phyloP scores from a whole-genome alignment of 257 asterid species.

The Solanum peruvianum region DNA sequence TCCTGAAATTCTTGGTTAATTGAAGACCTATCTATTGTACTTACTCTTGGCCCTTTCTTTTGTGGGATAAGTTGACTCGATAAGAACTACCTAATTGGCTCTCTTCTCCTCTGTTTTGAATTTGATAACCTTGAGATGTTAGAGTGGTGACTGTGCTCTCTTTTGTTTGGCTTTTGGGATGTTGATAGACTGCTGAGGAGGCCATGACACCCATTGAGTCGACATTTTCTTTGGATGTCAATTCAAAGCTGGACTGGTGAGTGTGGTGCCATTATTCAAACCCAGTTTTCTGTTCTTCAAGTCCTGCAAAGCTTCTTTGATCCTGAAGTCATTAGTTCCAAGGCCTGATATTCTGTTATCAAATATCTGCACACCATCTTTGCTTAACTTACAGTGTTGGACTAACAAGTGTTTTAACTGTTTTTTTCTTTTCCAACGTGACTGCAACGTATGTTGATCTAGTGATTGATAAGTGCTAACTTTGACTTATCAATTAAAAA shows the following conservation, averaged over 20 bases:
- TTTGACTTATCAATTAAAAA: background rate
- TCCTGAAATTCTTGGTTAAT: background rate
- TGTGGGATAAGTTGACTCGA: background rate
- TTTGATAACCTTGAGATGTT: background rate
- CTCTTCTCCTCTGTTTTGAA: background rate
- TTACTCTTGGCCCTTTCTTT: background rate
- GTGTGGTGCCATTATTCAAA: background rate
- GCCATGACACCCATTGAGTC: conserved; percentile 99
- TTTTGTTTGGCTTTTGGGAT: conserved; percentile 6
- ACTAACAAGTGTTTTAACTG: background rate
- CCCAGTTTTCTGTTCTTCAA: too few relatives aligned
- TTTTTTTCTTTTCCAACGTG: background rate
- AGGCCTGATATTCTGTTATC: background rate
- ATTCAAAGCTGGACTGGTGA: conserved; percentile 94
- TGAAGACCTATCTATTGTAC: background rate
- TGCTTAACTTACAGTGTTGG: background rate
- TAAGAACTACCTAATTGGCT: background rate
- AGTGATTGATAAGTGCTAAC: background rate
- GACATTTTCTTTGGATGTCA: conserved; percentile 86
- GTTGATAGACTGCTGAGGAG: conserved; percentile 85
- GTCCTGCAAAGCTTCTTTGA: background rate
- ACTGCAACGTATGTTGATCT: background rate
- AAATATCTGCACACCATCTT: background rate
- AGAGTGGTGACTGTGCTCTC: background rate
- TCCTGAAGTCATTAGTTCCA: background rate